Base-by-base conservation (phyloP, 352 stramenopile genomes). In the Phytopythium chamaehyphon region DNA sequence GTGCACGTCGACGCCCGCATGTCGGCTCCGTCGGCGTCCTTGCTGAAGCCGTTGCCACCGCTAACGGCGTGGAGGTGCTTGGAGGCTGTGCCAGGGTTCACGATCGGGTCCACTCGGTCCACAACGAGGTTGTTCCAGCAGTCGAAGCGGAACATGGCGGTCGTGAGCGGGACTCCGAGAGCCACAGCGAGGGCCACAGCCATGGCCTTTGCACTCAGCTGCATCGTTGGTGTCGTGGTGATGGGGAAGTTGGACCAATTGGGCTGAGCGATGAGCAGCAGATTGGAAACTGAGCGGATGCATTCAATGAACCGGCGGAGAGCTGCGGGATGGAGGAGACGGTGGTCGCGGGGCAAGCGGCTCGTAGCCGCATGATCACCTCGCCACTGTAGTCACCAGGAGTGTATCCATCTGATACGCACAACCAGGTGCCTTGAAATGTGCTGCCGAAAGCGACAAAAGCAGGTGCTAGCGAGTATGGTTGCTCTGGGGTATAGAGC, bases 111-210 rank as follows among this genome's bases (percentile, higher is more conserved):
- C 14, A 71, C 63, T 33, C 71, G 68, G 47, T 79, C 68, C 9
- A 78, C 57, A 2, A 83, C 69, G 44, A 83, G 57, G 56, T 83
- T 75, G 59, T 79, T 83, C 54, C 71, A 72, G 58, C 71, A 83
- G 52, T 77, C 61, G 40, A 76, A 76, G 23, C 67, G 67, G 36
- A 76, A 76, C 67, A 76, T 73, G n/a, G 47, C 57, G 15, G 47
- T 26, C 10, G 40, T 45, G 7, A 40, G 5, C 15, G 58, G 51
- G 2, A 52, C 21, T 12, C 23, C 24, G 7, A 43, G 28, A 22
- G 45, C 62, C 23, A 62, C 10, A n/a, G 55, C 14, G 24, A 50
- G 16, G 16, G 26, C 44, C 12, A 50, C 14, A 7, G 44, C n/a
- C 14, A 24, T 50, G 24, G n/a, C 16, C 3, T 12, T 42, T 5